phyloP scores from a whole-genome alignment of 495 filamentous ascomycete genomes.

The Durotheca rogersii region DNA sequence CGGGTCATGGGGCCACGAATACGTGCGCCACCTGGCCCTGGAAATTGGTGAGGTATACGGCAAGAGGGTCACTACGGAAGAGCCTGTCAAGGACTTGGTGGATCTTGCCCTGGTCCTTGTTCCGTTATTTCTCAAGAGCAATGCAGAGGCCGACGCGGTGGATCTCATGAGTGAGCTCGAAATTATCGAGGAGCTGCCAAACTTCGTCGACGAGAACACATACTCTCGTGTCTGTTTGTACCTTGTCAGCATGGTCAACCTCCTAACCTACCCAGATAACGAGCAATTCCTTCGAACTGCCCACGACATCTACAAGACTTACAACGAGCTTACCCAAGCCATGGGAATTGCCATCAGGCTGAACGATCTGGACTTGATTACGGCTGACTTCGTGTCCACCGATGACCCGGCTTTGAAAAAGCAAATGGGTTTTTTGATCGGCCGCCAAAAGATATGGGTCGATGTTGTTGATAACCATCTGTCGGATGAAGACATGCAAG shows the following conservation, averaged over 20 bases:
- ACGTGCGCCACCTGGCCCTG: conserved; percentile 90
- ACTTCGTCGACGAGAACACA: conserved; percentile 90
- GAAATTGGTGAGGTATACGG: conserved; percentile 94
- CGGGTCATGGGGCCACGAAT: conserved; percentile 98
- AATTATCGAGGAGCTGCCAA: conserved; percentile 88
- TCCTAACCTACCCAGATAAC: conserved; percentile 96
- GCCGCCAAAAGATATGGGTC: conserved; percentile 86
- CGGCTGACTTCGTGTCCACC: conserved; percentile 74
- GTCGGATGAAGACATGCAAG: conserved; percentile 59
- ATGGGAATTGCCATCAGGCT: conserved; percentile 92
- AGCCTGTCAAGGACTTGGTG: conserved; percentile 69
- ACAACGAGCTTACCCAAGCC: conserved; percentile 88
- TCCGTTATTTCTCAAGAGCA: conserved; percentile 93
- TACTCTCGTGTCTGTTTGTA: conserved; percentile 93
- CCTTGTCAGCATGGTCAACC: conserved; percentile 98
- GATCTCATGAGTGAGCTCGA: conserved; percentile 96
- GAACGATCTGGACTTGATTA: conserved; percentile 80
- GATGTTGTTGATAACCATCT: conserved; percentile 57
- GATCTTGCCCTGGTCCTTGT: conserved; percentile 82
- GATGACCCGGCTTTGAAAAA: conserved; percentile 80
- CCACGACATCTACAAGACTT: conserved; percentile 87
- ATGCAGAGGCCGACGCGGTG: conserved; percentile 96
- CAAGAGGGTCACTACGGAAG: conserved; percentile 62
- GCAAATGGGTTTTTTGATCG: conserved; percentile 92
- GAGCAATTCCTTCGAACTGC: conserved; percentile 88